A percentile compares a stretch with the other conserved stretches of the same genome.
phyloP scores from a whole-genome alignment of 2,329 filamentous ascomycete genomes.

The Scytalidium sp. region DNA sequence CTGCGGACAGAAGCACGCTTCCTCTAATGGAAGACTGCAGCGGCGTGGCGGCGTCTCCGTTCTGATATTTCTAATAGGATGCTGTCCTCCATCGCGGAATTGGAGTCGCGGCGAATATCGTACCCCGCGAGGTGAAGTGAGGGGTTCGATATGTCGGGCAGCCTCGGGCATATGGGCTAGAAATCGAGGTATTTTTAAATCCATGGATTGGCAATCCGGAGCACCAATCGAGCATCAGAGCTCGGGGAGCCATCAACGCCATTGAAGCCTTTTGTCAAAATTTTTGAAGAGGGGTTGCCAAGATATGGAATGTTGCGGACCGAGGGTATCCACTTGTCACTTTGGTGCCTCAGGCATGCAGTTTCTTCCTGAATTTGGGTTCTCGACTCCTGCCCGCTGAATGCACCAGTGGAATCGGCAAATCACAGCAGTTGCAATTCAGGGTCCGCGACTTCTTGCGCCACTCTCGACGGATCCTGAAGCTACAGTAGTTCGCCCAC shows the following conservation, averaged over 20 bases:
- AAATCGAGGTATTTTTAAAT: background rate
- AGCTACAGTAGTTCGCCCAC: background rate
- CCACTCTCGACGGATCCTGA: background rate
- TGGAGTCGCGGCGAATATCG: no score
- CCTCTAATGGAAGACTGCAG: no score
- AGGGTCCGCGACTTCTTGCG: background rate
- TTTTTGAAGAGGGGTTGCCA: background rate
- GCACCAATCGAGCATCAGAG: background rate
- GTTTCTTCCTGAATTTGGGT: background rate
- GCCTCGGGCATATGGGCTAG: background rate
- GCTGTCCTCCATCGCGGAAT: no score
- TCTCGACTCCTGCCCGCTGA: background rate
- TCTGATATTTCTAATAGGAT: background rate
- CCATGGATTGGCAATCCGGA: background rate
- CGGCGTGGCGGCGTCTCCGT: background rate
- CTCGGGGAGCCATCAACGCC: background rate
- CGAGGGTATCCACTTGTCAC: no score
- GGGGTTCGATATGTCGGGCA: background rate
- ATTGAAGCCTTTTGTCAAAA: background rate
- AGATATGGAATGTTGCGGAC: background rate
- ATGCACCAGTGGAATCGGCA: background rate
- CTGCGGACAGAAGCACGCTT: no score
- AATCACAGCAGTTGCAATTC: background rate
- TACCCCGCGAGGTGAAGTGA: background rate
- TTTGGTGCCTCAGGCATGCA: background rate